These are phyloP conservation scores for Tylopilus sp. DNA, from an alignment of 768 basidiomycete genomes.

Conservation along the genomic window DNA sequence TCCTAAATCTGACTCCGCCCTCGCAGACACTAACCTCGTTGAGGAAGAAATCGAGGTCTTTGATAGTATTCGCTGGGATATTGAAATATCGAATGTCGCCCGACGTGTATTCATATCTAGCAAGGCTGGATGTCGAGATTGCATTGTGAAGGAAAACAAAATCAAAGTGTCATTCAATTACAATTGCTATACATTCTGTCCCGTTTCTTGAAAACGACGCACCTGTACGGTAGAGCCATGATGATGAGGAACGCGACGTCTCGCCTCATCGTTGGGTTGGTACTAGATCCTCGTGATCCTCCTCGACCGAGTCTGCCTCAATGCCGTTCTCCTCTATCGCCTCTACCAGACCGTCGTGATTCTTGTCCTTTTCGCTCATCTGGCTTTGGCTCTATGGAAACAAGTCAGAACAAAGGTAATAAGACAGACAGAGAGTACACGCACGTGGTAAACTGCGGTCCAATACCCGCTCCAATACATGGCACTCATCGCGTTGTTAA, in stretches of 20 bases:
- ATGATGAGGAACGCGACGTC: too few species aligned
- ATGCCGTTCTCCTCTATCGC: conserved; percentile 30
- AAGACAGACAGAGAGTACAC: conserved; percentile 10
- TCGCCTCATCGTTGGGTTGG: conserved; percentile 28
- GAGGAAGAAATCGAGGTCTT: conserved; percentile 75
- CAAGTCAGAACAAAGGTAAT: background rate
- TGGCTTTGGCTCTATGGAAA: conserved; percentile 27
- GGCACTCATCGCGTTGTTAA: conserved; percentile 67
- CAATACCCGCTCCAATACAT: conserved; percentile 90
- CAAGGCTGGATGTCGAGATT: conserved; percentile 82
- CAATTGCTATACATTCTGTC: background rate
- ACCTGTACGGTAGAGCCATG: conserved; percentile 10
- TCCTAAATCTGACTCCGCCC: conserved; percentile 22
- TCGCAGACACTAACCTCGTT: conserved; percentile 56
- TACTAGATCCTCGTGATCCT: conserved; percentile 28
- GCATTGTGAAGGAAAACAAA: conserved; percentile 46
- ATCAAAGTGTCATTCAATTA: background rate
- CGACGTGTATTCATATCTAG: conserved; percentile 86
- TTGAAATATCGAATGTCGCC: conserved; percentile 87
- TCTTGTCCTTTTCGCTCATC: conserved; percentile 13
- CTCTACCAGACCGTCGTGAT: conserved; percentile 19
- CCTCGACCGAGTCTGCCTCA: conserved; percentile 16
- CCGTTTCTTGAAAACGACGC: conserved; percentile 8
- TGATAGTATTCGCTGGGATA: conserved; percentile 88
- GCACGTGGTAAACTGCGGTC: conserved; percentile 80